A percentile compares a stretch with the other conserved stretches of the same genome.
These are phyloP conservation scores for Poronia punctata DNA, from an alignment of 495 filamentous ascomycete genomes.

Conservation along the genomic window DNA sequence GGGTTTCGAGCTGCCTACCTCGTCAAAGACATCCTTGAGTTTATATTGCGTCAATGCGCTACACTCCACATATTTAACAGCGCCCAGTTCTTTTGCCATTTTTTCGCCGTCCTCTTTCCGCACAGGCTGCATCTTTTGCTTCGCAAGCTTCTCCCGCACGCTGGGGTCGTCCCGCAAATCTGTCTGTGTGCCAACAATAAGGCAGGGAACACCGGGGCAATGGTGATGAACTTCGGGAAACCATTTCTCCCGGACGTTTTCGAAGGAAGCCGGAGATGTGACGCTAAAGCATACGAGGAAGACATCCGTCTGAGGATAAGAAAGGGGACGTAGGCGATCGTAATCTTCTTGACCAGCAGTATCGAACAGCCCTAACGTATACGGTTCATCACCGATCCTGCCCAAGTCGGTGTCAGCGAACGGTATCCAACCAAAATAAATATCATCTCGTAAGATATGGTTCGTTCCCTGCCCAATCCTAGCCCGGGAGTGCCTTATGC, in stretches of 20 bases:
- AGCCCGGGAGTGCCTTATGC: no score
- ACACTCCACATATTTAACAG: conserved; percentile 98
- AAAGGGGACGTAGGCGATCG: conserved; percentile 90
- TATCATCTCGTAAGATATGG: no score
- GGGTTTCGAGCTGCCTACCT: conserved; percentile 52
- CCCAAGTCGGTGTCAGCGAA: conserved; percentile 17
- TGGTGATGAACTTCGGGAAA: conserved; percentile 98
- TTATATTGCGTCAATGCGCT: conserved; percentile 97
- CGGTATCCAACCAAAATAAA: no score
- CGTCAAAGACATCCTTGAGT: conserved; percentile 98
- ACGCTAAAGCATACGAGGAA: conserved; percentile 99
- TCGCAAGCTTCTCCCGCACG: conserved; percentile 83
- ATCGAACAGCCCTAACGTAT: conserved; percentile 95
- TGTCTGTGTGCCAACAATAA: conserved; percentile 96
- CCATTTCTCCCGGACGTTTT: conserved; percentile 99
- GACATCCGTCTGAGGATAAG: conserved; percentile 97
- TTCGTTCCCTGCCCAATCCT: no score
- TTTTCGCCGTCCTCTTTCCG: conserved; percentile 85
- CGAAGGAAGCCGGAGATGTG: conserved; percentile 96
- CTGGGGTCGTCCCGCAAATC: conserved; percentile 89
- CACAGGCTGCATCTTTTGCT: conserved; percentile 92
- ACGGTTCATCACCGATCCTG: conserved; percentile 99
- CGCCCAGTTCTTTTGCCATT: conserved; percentile 93
- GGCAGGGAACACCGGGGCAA: conserved; percentile 93
- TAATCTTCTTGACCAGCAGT: conserved; percentile 99